Conservation (phyloP, 2,329 filamentous ascomycete genomes). For the Fusarium concolor region DNA sequence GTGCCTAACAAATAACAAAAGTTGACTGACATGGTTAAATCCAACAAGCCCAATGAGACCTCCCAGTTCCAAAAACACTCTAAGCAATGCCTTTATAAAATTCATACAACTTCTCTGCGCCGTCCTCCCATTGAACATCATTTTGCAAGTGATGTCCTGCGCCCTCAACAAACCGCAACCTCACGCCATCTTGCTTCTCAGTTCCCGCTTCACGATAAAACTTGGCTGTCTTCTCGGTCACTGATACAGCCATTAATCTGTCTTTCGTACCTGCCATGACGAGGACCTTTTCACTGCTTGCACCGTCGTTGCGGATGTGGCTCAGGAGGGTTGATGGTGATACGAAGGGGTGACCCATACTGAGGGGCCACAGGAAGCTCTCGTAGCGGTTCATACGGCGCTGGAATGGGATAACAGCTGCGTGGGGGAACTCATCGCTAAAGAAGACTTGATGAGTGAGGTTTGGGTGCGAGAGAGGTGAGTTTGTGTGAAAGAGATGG, state of each 20-base stretch:
- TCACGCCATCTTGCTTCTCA: slow-evolving; percentile 50
- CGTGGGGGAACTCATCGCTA: slow-evolving; percentile 55
- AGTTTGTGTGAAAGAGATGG: slow-evolving; percentile 62
- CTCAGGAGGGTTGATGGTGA: slow-evolving; percentile 54
- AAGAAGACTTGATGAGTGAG: slow-evolving; percentile 65
- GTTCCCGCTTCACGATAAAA: slow-evolving; percentile 41
- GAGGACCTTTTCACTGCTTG: slow-evolving; percentile 48
- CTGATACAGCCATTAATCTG: slow-evolving; percentile 53
- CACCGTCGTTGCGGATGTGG: slow-evolving; percentile 47
- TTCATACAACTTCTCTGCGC: slow-evolving; percentile 57
- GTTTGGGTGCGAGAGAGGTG: slow-evolving; percentile 62
- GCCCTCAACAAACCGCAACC: slow-evolving; percentile 55
- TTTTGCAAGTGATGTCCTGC: slow-evolving; percentile 67
- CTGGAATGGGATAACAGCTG: slow-evolving; percentile 57
- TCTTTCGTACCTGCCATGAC: slow-evolving; percentile 56
- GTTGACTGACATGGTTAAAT: too few relatives aligned
- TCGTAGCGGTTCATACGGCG: slow-evolving; percentile 60
- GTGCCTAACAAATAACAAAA: neutral
- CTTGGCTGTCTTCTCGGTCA: slow-evolving; percentile 54
- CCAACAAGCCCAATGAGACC: too few relatives aligned
- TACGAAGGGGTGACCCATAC: slow-evolving; percentile 60
- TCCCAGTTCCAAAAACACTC: too few relatives aligned
- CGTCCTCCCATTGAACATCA: slow-evolving; percentile 61
- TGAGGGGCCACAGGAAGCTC: slow-evolving; percentile 63
- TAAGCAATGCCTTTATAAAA: slow-evolving; percentile 51